Evolutionary conservation across 352 stramenopile species (phyloP).

Genomic region (Phytophthora meadii): DNA sequence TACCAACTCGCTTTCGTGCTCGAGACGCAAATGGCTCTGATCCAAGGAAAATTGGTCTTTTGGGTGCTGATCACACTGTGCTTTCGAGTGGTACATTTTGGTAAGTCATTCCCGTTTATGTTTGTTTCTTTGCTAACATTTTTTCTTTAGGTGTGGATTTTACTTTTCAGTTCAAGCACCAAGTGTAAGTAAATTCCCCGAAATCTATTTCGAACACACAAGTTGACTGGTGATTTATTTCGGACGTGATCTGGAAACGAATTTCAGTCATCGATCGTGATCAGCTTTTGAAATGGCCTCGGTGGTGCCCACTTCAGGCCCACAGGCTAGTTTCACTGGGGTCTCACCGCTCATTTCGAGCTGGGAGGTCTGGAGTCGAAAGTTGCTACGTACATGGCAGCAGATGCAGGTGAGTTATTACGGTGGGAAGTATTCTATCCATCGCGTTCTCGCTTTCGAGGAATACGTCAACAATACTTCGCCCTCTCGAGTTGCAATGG

Average conservation of each 20-base stretch:
- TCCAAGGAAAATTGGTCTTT: constrained; percentile 31
- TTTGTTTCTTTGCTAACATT: background rate
- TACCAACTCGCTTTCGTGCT: constrained; percentile 47
- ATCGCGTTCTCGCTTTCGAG: constrained; percentile 28
- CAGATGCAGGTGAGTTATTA: constrained; percentile 38
- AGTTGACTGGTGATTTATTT: no score
- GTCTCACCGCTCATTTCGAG: background rate
- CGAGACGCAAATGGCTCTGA: constrained; percentile 28
- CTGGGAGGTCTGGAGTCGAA: background rate
- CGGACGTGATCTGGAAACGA: no score
- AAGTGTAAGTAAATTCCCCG: background rate
- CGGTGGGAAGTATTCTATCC: constrained; percentile 35
- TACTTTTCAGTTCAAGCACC: constrained; percentile 12
- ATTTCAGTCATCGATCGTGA: no score
- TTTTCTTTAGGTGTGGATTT: constrained; percentile 18
- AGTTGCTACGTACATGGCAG: constrained; percentile 1
- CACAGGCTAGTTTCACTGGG: no score
- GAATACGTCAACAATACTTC: constrained; percentile 24
- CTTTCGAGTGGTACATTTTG: constrained; percentile 22
- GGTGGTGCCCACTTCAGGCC: background rate
- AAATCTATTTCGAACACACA: no score
- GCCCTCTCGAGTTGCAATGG: constrained; percentile 3
- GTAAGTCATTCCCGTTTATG: background rate
- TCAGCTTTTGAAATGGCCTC: constrained; percentile 2
- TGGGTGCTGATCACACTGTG: constrained; percentile 20